Base-by-base conservation (phyloP, 116 monocot species). In the Posidonia oceanica region DNA sequence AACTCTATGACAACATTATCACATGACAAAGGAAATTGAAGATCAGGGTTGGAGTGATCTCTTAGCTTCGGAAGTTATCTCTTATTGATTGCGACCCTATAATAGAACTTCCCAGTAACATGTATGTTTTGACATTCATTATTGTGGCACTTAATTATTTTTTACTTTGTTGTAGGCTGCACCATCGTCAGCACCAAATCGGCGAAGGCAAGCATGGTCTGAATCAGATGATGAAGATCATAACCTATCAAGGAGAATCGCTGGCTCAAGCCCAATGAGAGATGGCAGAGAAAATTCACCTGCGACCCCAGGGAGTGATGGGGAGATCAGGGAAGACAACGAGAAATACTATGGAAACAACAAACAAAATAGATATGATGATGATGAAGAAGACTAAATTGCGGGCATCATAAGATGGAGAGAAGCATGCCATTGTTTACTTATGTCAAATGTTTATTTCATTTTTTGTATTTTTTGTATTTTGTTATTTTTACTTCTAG, bases 201-300 rank as follows among this genome's bases (percentile, higher is more conserved):
- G 87, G 17, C 86, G 85, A 63, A 81, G 80, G 56, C 79, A 75
- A 63, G 96, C 92, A 1, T 97, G 84, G 88, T 97, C 92, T 13
- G 94, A 91, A 75, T 97, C 96, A n/a, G 96, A 97, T 38, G 91
- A 95, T 21, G 88, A 87, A 17, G 83, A 69, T 70, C 84, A 83
- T 48, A 75, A 75, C 29, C 76, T 77, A 54, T 58, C 70, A 10
- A 73, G 71, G 22, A 69, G 67, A 57, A 48, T 48, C 1, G 48
- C 8, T 48, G 48, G 2, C 48, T 48, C 48, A 7, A 48, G 48
- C 12, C 48, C 48, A 7, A 48, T 12, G 7, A 75, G 57, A 42
- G 72, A 74, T 20, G 63, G 75, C 10, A 76, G 62, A 75, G 87
- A 80, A 42, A 76, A 83, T 60, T 77, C 79, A 21, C 74, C 56